Evolutionary conservation across 768 basidiomycete genomes (phyloP).

Genomic region (Suillus subalutaceus): DNA sequence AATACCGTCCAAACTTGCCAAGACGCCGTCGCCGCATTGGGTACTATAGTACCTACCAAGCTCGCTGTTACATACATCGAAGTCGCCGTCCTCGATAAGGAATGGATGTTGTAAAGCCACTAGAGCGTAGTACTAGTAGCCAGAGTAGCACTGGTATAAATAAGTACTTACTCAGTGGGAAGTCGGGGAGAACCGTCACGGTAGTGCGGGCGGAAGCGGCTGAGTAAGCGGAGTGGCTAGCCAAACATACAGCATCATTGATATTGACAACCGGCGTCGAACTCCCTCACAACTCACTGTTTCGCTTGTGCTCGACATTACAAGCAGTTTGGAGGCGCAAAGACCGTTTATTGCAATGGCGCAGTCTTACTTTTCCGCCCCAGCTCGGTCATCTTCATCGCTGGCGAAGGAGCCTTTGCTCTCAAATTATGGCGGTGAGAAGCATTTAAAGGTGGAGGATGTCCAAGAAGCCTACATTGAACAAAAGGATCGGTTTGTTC

Average conservation of each 20-base stretch:
- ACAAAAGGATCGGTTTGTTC: conserved; percentile 71
- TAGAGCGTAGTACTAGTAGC: background rate
- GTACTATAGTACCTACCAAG: background rate
- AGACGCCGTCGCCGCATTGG: background rate
- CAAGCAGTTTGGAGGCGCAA: conserved; percentile 2
- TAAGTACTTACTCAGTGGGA: background rate
- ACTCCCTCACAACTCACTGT: background rate
- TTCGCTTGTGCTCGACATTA: conserved; percentile 7
- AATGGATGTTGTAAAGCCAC: background rate
- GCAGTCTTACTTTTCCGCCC: conserved; percentile 10
- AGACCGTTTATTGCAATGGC: conserved; percentile 5
- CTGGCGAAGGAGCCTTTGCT: conserved; percentile 17
- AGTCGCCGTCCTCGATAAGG: background rate
- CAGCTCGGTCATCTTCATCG: conserved; percentile 8
- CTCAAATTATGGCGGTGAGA: conserved; percentile 22
- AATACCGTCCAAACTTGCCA: background rate
- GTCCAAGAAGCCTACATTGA: conserved; percentile 77
- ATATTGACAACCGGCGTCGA: background rate
- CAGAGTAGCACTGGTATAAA: background rate
- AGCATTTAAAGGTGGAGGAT: conserved; percentile 60
- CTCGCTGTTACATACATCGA: background rate
- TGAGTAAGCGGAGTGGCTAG: conserved; percentile 4
- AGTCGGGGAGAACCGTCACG: conserved; percentile 1
- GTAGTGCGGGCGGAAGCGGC: background rate
- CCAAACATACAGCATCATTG: conserved; percentile 3